A percentile compares a stretch with the other conserved stretches of the same genome.
Conservation (phyloP, 257 asterid genomes). For the Solanum bukasovii region DNA sequence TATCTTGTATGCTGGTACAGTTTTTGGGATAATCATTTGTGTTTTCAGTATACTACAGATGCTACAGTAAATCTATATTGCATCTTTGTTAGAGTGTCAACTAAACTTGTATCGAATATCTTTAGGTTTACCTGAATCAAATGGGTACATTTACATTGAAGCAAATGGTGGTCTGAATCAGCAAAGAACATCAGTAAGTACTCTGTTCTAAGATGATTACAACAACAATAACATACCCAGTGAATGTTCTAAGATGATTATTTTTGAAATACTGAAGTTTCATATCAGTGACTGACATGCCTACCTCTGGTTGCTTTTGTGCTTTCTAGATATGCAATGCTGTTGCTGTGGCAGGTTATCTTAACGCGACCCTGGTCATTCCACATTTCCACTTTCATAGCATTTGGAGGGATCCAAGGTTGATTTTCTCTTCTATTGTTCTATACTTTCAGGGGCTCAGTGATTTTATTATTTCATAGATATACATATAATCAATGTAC, state of each 20-base stretch:
- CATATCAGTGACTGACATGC: not conserved
- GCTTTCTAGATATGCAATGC: slow-evolving; percentile 93
- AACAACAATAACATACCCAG: not conserved
- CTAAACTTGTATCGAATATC: not conserved
- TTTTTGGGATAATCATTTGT: not conserved
- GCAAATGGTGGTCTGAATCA: slow-evolving; percentile 99
- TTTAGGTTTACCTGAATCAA: slow-evolving; percentile 41
- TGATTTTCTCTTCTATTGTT: slow-evolving; percentile 2
- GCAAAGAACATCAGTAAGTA: slow-evolving; percentile 84
- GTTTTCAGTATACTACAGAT: not conserved
- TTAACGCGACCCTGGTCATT: slow-evolving; percentile 87
- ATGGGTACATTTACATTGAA: slow-evolving; percentile 48
- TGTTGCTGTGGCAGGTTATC: slow-evolving; percentile 97
- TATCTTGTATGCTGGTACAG: not conserved
- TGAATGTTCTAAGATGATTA: not conserved
- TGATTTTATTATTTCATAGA: not conserved
- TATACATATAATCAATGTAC: not conserved
- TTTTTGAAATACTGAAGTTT: not conserved
- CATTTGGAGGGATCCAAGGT: slow-evolving; percentile 98
- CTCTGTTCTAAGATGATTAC: not conserved
- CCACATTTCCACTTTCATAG: slow-evolving; percentile 95
- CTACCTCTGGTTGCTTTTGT: slow-evolving; percentile 6
- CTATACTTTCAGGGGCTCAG: not conserved
- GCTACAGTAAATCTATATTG: not conserved
- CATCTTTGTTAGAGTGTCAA: not conserved